Evolutionary conservation across 1,284 basidiomycete genomes (phyloP).

Genomic region (Ustilago curta): DNA sequence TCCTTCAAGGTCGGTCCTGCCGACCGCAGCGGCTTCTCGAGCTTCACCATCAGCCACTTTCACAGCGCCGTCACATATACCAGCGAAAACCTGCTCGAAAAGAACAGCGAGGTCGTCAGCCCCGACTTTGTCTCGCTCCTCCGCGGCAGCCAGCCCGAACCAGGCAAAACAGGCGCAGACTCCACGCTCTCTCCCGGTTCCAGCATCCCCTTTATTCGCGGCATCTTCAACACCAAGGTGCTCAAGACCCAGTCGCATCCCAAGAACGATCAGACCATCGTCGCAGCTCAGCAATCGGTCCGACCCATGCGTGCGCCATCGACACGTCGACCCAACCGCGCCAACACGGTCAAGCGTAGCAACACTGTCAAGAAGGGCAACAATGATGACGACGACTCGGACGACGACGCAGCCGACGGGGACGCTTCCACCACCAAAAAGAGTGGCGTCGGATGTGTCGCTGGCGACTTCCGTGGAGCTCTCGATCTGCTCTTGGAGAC

Average conservation of each 20-base stretch:
- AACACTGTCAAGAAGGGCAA: conserved; percentile 73
- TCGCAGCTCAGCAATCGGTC: conserved; percentile 89
- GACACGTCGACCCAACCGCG: conserved; percentile 52
- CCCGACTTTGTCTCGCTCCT: conserved; percentile 92
- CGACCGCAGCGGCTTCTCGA: conserved; percentile 81
- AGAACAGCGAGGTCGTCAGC: conserved; percentile 88
- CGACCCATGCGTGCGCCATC: conserved; percentile 93
- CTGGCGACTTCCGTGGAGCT: conserved; percentile 86
- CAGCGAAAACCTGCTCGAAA: conserved; percentile 86
- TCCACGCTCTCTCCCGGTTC: conserved; percentile 54
- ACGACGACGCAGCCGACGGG: conserved; percentile 59
- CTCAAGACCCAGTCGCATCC: conserved; percentile 92
- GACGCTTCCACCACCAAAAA: conserved; percentile 40
- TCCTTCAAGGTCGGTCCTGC: conserved; percentile 75
- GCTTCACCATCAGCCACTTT: conserved; percentile 93
- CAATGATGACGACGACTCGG: conserved; percentile 73
- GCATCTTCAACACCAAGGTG: conserved; percentile 86
- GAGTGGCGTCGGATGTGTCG: conserved; percentile 74
- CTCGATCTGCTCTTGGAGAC: conserved; percentile 88
- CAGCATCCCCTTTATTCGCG: conserved; percentile 81
- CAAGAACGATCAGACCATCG: conserved; percentile 90
- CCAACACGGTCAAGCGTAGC: conserved; percentile 54
- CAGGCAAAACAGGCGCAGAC: conserved; percentile 62
- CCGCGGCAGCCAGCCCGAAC: conserved; percentile 73
- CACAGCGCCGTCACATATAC: conserved; percentile 92